Conservation (phyloP, 768 basidiomycete genomes). For the Termitomyces sp. region DNA sequence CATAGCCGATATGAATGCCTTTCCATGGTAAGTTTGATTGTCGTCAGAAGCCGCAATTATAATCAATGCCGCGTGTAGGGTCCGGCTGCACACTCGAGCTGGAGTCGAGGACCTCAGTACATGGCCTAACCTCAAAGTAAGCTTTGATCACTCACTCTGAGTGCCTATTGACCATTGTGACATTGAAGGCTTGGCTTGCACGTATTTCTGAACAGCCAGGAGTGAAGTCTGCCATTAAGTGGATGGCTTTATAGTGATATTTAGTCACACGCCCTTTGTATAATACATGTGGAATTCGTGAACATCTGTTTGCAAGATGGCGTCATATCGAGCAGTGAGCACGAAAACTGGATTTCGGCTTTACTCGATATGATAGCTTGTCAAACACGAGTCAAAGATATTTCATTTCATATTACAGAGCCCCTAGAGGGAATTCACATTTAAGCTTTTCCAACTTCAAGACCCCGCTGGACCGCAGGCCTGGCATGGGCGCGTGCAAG, state of each 20-base stretch:
- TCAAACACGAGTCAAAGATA: not conserved
- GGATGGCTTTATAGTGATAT: slow-evolving; percentile 4
- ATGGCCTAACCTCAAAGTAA: slow-evolving; percentile 23
- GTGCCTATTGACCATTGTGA: not conserved
- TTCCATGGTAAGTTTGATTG: slow-evolving; percentile 51
- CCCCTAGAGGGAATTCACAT: not conserved
- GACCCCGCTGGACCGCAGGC: slow-evolving; percentile 21
- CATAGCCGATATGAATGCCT: slow-evolving; percentile 71
- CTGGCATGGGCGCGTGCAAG: slow-evolving; percentile 19
- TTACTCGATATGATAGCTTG: not conserved
- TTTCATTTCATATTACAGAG: not conserved
- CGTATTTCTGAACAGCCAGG: slow-evolving; percentile 13
- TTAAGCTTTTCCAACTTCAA: slow-evolving; percentile 16
- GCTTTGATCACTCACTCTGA: not conserved
- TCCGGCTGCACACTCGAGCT: slow-evolving; percentile 44
- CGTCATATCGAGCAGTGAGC: not conserved
- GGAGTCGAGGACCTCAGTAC: slow-evolving; percentile 25
- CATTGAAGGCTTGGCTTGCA: slow-evolving; percentile 14
- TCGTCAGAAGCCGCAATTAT: not conserved
- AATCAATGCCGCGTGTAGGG: slow-evolving; percentile 38
- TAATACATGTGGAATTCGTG: not conserved
- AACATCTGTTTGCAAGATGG: not conserved
- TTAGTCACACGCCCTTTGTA: not conserved
- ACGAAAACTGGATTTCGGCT: not conserved
- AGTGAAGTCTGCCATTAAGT: slow-evolving; percentile 16